A percentile compares a stretch with the other conserved stretches of the same genome.
Evolutionary conservation across 192 early-diverging fungal species (phyloP).

Genomic region (Backusella psychrophila): DNA sequence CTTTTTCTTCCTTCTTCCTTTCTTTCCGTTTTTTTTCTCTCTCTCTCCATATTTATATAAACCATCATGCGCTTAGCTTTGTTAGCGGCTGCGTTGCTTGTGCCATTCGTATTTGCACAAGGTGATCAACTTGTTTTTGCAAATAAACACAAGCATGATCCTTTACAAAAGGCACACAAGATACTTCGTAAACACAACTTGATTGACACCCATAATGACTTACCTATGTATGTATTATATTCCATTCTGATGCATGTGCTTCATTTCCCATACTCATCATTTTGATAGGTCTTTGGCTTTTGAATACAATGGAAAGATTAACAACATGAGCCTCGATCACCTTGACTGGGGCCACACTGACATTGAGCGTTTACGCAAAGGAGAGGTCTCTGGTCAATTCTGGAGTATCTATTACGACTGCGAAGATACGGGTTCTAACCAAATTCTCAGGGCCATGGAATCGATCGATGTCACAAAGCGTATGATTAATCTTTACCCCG

Average conservation of each 20-base stretch:
- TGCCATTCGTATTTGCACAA: not conserved
- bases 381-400: constrained; percentile 35
- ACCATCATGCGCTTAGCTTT: not conserved
- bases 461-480: constrained; percentile 65
- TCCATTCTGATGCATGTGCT: not conserved
- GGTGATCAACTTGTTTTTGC: not conserved
- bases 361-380: constrained; percentile 21
- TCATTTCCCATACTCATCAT: no score
- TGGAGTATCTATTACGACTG: constrained; percentile 38
- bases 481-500: constrained; percentile 46
- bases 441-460: constrained; percentile 35
- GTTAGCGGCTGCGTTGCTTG: not conserved
- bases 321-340: constrained; percentile 12
- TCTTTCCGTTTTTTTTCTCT: not conserved
- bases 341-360: constrained; percentile 33
- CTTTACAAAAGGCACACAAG: constrained; percentile 13
- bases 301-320: constrained; percentile 31
- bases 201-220: constrained; percentile 39
- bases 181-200: constrained; percentile 21
- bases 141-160: not conserved
- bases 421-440: constrained; percentile 18
- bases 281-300: constrained; percentile 25
- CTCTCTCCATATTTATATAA: not conserved
- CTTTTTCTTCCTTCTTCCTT: not conserved
- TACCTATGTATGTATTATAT: constrained; percentile 19